Evolutionary conservation across 2,329 filamentous ascomycete species (phyloP).

Genomic region (Lecanicillium sp.): DNA sequence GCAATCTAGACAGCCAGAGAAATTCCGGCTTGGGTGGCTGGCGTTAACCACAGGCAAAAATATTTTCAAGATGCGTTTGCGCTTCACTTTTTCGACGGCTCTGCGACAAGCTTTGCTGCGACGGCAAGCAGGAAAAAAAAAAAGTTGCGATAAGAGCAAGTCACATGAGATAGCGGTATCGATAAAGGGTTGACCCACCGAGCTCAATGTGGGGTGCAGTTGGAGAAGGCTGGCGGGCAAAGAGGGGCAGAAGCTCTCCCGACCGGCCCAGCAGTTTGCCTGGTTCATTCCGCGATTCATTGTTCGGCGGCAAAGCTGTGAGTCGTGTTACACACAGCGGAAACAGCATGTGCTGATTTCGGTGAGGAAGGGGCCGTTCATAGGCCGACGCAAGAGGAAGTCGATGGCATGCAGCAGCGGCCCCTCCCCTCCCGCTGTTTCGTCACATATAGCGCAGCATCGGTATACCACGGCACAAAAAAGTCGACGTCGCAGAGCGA

Average conservation of each 20-base stretch:
- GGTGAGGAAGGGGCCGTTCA: too few species aligned
- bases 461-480: too few species aligned
- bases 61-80: conserved; percentile 2
- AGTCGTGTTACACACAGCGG: too few species aligned
- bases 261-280: conserved; percentile 3
- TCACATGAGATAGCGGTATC: conserved; percentile 14
- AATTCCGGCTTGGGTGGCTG: not conserved
- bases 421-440: too few species aligned
- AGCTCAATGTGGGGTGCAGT: not conserved
- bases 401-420: too few species aligned
- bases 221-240: conserved; percentile 2
- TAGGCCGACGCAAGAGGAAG: too few species aligned
- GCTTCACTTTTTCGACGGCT: not conserved
- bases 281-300: too few species aligned
- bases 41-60: too few species aligned
- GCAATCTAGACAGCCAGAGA: not conserved
- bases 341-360: too few species aligned
- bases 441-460: too few species aligned
- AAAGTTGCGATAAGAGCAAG: conserved; percentile 12
- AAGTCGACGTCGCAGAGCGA: too few species aligned
- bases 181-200: conserved; percentile 1
- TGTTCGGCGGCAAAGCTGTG: too few species aligned
- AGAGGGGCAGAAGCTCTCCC: conserved; percentile 6
- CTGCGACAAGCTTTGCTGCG: conserved; percentile 2
- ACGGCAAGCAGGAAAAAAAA: conserved; percentile 7